These are phyloP conservation scores for Mortierella sp. DNA, from an alignment of 371 early-diverging fungal genomes.

Conservation along the genomic window DNA sequence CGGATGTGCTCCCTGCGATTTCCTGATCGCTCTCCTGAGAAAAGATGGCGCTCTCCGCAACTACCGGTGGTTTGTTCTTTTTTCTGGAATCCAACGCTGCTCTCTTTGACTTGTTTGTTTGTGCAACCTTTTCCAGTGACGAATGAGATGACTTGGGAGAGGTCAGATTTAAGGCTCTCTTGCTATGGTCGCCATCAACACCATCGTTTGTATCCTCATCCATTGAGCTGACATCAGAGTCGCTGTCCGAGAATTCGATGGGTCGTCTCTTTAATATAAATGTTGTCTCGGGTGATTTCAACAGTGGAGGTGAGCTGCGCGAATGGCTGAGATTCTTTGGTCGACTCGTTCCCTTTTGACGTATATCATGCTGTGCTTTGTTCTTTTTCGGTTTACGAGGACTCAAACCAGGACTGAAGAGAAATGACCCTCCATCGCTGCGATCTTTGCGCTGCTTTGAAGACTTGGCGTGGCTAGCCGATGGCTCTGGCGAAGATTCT, in stretches of 20 bases:
- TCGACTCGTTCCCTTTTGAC: too few relatives aligned
- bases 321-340: background rate
- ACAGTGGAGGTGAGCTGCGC: background rate
- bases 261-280: slow-evolving; percentile 16
- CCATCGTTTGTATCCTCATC: slow-evolving; percentile 11
- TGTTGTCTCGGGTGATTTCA: slow-evolving; percentile 17
- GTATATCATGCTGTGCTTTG: background rate
- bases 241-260: slow-evolving; percentile 21
- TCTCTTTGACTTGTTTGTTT: too few relatives aligned
- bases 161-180: too few relatives aligned
- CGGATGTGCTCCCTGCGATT: background rate
- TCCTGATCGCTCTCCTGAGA: slow-evolving; percentile 1
- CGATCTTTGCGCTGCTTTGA: slow-evolving; percentile 11
- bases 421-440: slow-evolving; percentile 5
- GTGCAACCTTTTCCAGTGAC: too few relatives aligned
- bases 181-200: too few relatives aligned
- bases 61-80: too few relatives aligned
- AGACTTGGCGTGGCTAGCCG: slow-evolving; percentile 9
- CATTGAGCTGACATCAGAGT: slow-evolving; percentile 38
- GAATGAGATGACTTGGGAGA: too few relatives aligned
- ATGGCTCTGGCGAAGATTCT: slow-evolving; percentile 28
- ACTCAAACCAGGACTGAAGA: slow-evolving; percentile 48
- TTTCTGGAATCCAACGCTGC: too few relatives aligned
- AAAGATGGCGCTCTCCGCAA: too few relatives aligned
- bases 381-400: slow-evolving; percentile 38